These are phyloP conservation scores for Bipolaris gigantea DNA, from an alignment of 2,329 filamentous ascomycete genomes.

Conservation along the genomic window DNA sequence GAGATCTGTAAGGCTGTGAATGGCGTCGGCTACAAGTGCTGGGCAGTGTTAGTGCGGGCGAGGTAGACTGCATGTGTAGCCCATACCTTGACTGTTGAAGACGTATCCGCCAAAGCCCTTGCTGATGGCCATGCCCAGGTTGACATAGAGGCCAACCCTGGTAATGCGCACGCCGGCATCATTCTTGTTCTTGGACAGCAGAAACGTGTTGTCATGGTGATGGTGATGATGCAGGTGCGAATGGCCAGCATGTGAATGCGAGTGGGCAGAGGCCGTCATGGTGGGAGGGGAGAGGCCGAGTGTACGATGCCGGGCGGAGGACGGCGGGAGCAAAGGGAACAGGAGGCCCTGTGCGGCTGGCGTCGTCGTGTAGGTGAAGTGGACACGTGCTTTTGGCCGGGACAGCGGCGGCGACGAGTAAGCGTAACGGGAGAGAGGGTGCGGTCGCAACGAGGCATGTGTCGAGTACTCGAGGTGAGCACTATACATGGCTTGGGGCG, in stretches of 20 bases:
- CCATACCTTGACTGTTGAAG: conserved; percentile 79
- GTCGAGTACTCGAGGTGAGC: conserved; percentile 14
- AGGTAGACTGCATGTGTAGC: background rate
- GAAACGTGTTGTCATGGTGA: conserved; percentile 82
- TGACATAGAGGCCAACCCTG: conserved; percentile 82
- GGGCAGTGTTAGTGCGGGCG: conserved; percentile 25
- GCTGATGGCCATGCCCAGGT: conserved; percentile 88
- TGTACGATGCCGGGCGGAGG: conserved; percentile 35
- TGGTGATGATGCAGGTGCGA: conserved; percentile 55
- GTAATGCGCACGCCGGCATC: conserved; percentile 96
- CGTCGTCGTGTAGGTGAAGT: conserved; percentile 35
- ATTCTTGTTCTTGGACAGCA: conserved; percentile 79
- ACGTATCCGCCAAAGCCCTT: conserved; percentile 91
- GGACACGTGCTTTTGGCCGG: conserved; percentile 34
- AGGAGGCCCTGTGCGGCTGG: conserved; percentile 20
- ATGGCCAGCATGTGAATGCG: conserved; percentile 49
- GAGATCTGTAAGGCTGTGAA: conserved; percentile 93
- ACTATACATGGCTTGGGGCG: conserved; percentile 19
- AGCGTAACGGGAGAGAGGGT: conserved; percentile 14
- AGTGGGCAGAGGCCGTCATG: conserved; percentile 36
- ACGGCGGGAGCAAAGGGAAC: conserved; percentile 6
- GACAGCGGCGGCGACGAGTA: conserved; percentile 10
- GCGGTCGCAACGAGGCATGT: conserved; percentile 23
- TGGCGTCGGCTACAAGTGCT: conserved; percentile 87
- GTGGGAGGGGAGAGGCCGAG: conserved; percentile 34